Conservation (phyloP, 176 grass and related monocot species). For the Chloris gayana region DNA sequence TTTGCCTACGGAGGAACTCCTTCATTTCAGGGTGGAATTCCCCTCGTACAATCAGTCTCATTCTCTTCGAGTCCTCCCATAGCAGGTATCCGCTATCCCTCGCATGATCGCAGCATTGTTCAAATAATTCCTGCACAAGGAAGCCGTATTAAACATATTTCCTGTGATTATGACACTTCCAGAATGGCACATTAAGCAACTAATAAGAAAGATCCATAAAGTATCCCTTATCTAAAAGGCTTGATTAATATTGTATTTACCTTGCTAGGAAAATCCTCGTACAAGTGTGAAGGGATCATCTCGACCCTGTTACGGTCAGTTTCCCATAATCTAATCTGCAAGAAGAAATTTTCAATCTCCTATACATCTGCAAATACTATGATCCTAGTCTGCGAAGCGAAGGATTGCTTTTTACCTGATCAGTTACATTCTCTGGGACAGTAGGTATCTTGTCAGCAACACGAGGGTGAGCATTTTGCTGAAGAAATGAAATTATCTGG, state of each 20-base stretch:
- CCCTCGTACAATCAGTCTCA: constrained; percentile 71
- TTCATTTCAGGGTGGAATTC: constrained; percentile 82
- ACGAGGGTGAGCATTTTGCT: constrained; percentile 87
- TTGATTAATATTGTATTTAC: constrained; percentile 32
- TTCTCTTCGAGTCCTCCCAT: constrained; percentile 71
- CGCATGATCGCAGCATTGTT: constrained; percentile 75
- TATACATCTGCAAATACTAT: not conserved
- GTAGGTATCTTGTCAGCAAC: constrained; percentile 69
- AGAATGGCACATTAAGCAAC: not conserved
- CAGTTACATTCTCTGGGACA: constrained; percentile 81
- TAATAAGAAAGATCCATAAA: no score
- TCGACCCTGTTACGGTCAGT: constrained; percentile 82
- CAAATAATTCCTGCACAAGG: constrained; percentile 75
- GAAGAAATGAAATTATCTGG: constrained; percentile 93
- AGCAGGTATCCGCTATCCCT: constrained; percentile 75
- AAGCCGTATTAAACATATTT: not conserved
- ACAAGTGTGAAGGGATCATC: constrained; percentile 60
- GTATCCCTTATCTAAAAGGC: not conserved
- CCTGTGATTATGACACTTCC: not conserved
- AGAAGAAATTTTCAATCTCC: not conserved
- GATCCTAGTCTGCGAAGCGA: not conserved
- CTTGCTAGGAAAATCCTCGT: constrained; percentile 96
- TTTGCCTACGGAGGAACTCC: constrained; percentile 71
- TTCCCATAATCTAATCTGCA: constrained; percentile 97
- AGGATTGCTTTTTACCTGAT: constrained; percentile 55